Percentiles rank a stretch among this genome's conserved stretches.
Conservation (phyloP, 805 yeast species). For the Suhomyces canberraensis region DNA sequence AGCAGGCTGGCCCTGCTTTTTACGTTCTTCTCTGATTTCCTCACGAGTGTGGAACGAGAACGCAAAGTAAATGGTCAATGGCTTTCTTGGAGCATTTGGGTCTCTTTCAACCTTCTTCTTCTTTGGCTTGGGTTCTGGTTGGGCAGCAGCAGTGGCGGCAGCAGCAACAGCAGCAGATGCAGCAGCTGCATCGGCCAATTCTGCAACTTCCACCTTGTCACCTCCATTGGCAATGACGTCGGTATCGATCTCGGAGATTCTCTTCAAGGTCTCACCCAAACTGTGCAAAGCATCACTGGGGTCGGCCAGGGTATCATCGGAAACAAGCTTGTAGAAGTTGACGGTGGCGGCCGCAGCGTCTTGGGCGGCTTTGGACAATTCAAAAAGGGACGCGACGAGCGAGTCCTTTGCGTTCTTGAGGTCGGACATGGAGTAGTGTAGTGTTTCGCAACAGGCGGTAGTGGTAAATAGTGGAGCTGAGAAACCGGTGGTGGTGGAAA, state of each 20-base stretch:
- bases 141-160: conserved; percentile 10
- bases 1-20: conserved; percentile 52
- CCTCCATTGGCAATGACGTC: conserved; percentile 8
- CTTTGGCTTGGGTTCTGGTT: conserved; percentile 40
- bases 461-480: conserved; percentile 3
- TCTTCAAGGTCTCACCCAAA: conserved; percentile 36
- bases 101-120: conserved; percentile 56
- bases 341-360: conserved; percentile 80
- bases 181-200: conserved; percentile 13
- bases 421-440: conserved; percentile 12
- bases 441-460: conserved; percentile 6
- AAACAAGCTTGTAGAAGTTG: conserved; percentile 63
- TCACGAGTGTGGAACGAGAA: conserved; percentile 75
- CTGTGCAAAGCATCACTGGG: conserved; percentile 20
- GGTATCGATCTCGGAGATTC: conserved; percentile 32
- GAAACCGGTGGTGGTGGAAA: conserved; percentile 4
- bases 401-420: conserved; percentile 22
- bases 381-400: conserved; percentile 75
- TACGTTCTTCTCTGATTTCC: conserved; percentile 65
- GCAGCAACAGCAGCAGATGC: conserved; percentile 14
- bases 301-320: conserved; percentile 46
- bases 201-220: conserved; percentile 12
- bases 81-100: conserved; percentile 95
- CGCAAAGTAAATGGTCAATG: conserved; percentile 79
- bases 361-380: conserved; percentile 80